Base-by-base conservation (phyloP, 2,329 filamentous ascomycete species). In the Colletotrichum plurivorum region DNA sequence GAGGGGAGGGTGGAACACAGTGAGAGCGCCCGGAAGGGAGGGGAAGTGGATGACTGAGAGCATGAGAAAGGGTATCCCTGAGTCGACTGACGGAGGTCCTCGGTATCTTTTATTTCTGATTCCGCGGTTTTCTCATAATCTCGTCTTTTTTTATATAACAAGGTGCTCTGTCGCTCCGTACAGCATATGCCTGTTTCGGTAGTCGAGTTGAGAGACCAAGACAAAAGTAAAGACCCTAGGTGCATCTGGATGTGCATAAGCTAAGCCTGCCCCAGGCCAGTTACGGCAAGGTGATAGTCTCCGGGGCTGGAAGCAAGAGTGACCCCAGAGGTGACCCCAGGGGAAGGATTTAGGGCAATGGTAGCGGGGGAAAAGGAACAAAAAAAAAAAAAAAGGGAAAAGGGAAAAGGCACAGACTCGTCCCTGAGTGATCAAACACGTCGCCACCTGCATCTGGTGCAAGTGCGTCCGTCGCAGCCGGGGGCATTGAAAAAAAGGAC, bases 231-330 rank as follows among this genome's bases (percentile, higher is more conserved):
- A 68, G 60, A 65, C 65, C 65, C 65, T 68, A 36, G 62, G 54
- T 68, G 65, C 65, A 68, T 68, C 41, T 41, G 60, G 43, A 45
- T 31, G 61, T 58, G 48, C 60, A 58, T 51, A 25, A 49, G 46
- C 41, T 43, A 65, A 64, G 62, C 39, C 51, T 15, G 22, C 27
- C n/a, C 18, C 48, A 41, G 61, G 22, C 65, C 61, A 65, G 58
- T 64, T 18, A 15, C 58, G 63, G 52, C 22, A 31, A 46, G 46
- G 18, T 18, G 15, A 16, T 8, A 52, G 22, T 25, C 43, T 67
- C 20, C 48, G n/a, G 18, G 43, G 36, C 43, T 52, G 53, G 53
- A 20, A 58, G 39, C 41, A 43, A 63, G 51, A 54, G 45, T 60
- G 31, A 36, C 31, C 31, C n/a, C 43, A 31, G 45, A 51, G 15